These are phyloP conservation scores for Populus alba DNA, from an alignment of 345 rosid genomes.

Conservation along the genomic window DNA sequence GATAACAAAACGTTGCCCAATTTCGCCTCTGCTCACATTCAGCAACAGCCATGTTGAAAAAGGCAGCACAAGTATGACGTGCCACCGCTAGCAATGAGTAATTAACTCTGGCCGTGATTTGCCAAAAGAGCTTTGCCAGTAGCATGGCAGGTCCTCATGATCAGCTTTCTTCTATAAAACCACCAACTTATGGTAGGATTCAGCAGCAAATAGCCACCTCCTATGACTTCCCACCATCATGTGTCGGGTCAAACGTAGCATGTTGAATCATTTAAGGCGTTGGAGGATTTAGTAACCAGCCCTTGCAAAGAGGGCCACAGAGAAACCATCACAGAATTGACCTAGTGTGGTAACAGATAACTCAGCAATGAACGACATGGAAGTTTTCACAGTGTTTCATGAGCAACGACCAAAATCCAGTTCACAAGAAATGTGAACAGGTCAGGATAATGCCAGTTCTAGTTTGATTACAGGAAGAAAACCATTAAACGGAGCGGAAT, in stretches of 20 bases:
- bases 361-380: conserved; percentile 41
- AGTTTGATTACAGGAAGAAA: conserved; percentile 29
- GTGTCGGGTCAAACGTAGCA: conserved; percentile 28
- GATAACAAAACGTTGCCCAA: conserved; percentile 40
- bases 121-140: conserved; percentile 54
- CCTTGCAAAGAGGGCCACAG: conserved; percentile 27
- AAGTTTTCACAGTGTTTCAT: conserved; percentile 41
- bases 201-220: conserved; percentile 28
- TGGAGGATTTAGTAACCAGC: conserved; percentile 26
- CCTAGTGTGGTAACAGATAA: conserved; percentile 11
- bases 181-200: conserved; percentile 16
- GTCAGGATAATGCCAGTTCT: conserved; percentile 23
- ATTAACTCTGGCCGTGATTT: conserved; percentile 68
- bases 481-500: conserved; percentile 10
- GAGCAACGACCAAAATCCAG: conserved; percentile 21
- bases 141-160: conserved; percentile 48
- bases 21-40: conserved; percentile 48
- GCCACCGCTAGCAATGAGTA: conserved; percentile 59
- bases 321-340: conserved; percentile 43
- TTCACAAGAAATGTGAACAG: conserved; percentile 26
- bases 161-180: conserved; percentile 33
- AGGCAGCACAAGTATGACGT: conserved; percentile 76
- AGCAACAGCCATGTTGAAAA: conserved; percentile 61
- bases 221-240: conserved; percentile 28
- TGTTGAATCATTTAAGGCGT: conserved; percentile 28